Conservation (phyloP, 306 rosid species). For the Cucurbita maxima region DNA sequence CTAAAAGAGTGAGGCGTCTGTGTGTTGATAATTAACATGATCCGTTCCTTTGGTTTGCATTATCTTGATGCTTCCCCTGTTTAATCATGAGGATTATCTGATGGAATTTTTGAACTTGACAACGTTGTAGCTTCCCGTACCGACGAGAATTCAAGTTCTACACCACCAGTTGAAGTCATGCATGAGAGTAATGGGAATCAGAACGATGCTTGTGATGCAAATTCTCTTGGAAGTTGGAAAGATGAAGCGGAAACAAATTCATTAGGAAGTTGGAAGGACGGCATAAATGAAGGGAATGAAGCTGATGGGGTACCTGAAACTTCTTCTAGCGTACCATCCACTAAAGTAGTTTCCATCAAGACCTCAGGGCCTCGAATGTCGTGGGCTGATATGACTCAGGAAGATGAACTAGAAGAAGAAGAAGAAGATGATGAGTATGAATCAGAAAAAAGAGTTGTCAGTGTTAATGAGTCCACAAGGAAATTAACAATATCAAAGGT, state of each 20-base stretch:
- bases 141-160: slow-evolving; percentile 7
- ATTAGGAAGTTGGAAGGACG: slow-evolving; percentile 23
- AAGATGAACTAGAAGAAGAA: slow-evolving; percentile 57
- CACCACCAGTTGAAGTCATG: neutral
- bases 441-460: slow-evolving; percentile 16
- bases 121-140: slow-evolving; percentile 1
- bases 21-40: neutral
- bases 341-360: slow-evolving; percentile 13
- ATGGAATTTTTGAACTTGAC: slow-evolving; percentile 16
- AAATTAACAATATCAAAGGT: slow-evolving; percentile 19
- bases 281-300: slow-evolving; percentile 13
- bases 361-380: slow-evolving; percentile 32
- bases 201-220: slow-evolving; percentile 28
- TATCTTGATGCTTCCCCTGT: neutral
- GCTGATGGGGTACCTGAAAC: slow-evolving; percentile 3
- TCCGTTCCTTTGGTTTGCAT: neutral
- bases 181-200: slow-evolving; percentile 9
- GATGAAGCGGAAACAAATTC: slow-evolving; percentile 25
- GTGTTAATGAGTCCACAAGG: slow-evolving; percentile 19
- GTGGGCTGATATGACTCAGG: slow-evolving; percentile 99
- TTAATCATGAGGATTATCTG: neutral
- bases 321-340: slow-evolving; percentile 8
- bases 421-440: slow-evolving; percentile 33
- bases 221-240: slow-evolving; percentile 50
- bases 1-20: neutral